phyloP scores from a whole-genome alignment of 345 rosid genomes.

The Hirschfeldia incana region DNA sequence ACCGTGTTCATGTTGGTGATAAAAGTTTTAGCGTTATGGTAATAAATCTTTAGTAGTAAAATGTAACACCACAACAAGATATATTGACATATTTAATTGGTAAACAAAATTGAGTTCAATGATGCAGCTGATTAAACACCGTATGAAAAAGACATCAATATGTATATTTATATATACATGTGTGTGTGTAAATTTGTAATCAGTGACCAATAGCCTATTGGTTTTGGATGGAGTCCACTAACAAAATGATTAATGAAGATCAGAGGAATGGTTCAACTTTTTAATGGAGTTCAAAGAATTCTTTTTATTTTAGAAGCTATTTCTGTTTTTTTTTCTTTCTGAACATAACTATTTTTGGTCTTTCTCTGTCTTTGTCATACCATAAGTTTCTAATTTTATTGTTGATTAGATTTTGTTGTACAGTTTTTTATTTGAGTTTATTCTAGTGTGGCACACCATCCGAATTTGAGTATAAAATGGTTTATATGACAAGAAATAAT shows the following conservation, averaged over 20 bases:
- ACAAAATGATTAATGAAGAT: not conserved
- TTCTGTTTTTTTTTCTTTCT: not conserved
- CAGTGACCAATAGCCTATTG: not conserved
- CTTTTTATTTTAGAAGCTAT: too few species aligned
- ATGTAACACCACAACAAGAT: not conserved
- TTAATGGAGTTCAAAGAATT: not conserved
- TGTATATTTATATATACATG: too few species aligned
- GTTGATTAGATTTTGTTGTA: not conserved
- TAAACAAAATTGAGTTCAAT: not conserved
- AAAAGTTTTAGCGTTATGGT: not conserved
- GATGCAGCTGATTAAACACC: not conserved
- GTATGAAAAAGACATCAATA: too few species aligned
- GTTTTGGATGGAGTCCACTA: not conserved
- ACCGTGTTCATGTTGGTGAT: not conserved
- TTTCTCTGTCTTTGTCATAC: not conserved
- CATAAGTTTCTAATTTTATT: not conserved
- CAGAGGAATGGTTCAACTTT: not conserved
- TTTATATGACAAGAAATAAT: not conserved
- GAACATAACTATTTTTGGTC: too few species aligned
- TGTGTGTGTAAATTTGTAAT: too few species aligned
- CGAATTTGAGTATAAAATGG: not conserved
- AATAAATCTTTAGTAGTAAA: not conserved
- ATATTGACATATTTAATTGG: not conserved
- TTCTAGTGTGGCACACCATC: not conserved
- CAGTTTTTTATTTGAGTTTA: not conserved